A percentile compares a stretch with the other conserved stretches of the same genome.
Evolutionary conservation across 306 rosid species (phyloP).

Genomic region (Citrullus amarus): DNA sequence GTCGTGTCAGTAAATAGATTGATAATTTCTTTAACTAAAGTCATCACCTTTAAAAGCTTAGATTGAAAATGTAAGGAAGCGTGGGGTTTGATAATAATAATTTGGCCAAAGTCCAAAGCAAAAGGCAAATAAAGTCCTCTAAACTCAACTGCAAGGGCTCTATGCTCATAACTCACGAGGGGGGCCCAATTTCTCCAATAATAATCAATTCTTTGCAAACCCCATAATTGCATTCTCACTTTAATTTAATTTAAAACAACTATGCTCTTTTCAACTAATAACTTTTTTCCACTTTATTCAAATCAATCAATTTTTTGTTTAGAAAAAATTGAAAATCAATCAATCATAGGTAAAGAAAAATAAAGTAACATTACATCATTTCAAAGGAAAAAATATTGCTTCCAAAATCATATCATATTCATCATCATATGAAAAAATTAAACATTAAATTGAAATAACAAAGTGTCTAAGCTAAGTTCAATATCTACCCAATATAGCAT

Average conservation of each 20-base stretch:
- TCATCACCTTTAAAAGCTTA: background rate
- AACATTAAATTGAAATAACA: background rate
- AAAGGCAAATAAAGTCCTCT: background rate
- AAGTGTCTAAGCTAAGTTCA: background rate
- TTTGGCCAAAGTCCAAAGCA: background rate
- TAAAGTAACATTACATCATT: background rate
- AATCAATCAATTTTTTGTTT: background rate
- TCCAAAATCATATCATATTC: background rate
- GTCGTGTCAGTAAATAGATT: no score
- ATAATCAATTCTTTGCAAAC: background rate
- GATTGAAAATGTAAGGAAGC: background rate
- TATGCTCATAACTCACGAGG: background rate
- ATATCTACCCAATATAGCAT: background rate
- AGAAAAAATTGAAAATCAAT: background rate
- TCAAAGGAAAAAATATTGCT: background rate
- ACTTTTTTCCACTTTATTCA: background rate
- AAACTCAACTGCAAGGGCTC: background rate
- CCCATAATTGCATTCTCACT: background rate
- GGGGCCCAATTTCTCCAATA: background rate
- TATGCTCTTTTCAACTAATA: background rate
- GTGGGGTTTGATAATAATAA: background rate
- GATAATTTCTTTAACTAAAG: background rate
- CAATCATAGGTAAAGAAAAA: background rate
- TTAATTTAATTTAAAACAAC: background rate
- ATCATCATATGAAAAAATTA: background rate